Conservation (phyloP, 768 basidiomycete genomes). For the Pisolithus sp. region DNA sequence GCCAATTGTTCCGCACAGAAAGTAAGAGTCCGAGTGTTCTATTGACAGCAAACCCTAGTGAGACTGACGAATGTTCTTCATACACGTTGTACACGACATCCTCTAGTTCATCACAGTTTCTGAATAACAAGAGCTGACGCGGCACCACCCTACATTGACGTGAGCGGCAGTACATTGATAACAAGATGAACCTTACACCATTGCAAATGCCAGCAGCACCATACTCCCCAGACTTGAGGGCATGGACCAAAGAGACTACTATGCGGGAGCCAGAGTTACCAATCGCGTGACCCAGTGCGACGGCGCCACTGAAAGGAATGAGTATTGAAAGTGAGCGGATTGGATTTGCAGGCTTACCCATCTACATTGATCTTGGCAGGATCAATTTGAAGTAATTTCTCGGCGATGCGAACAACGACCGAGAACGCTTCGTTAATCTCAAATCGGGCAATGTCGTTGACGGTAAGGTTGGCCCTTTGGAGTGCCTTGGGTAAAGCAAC, state of each 20-base stretch:
- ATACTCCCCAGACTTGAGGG: slow-evolving; percentile 88
- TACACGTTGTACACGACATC: slow-evolving; percentile 1
- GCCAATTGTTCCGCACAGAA: no score
- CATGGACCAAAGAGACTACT: slow-evolving; percentile 86
- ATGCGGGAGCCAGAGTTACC: slow-evolving; percentile 95
- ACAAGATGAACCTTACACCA: slow-evolving; percentile 55
- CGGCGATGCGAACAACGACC: slow-evolving; percentile 83
- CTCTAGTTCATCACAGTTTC: slow-evolving; percentile 50
- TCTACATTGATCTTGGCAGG: slow-evolving; percentile 86
- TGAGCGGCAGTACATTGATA: slow-evolving; percentile 10
- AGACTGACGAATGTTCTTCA: background rate
- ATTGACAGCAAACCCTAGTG: no score
- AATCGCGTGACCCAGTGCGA: slow-evolving; percentile 93
- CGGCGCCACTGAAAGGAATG: slow-evolving; percentile 67
- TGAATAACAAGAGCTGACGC: slow-evolving; percentile 89
- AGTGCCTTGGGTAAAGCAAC: slow-evolving; percentile 86
- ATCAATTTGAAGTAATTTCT: slow-evolving; percentile 81
- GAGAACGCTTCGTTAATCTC: slow-evolving; percentile 99
- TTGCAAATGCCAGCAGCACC: slow-evolving; percentile 97
- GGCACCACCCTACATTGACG: slow-evolving; percentile 67
- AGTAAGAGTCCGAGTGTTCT: no score
- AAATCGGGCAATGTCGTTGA: slow-evolving; percentile 83
- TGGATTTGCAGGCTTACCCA: slow-evolving; percentile 46
- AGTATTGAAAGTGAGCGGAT: slow-evolving; percentile 10
- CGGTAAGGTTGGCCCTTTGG: slow-evolving; percentile 74